Percentiles rank a stretch among this genome's conserved stretches.
Conservation (phyloP, 2,329 filamentous ascomycete species). For the Akanthomyces uredinophilus region DNA sequence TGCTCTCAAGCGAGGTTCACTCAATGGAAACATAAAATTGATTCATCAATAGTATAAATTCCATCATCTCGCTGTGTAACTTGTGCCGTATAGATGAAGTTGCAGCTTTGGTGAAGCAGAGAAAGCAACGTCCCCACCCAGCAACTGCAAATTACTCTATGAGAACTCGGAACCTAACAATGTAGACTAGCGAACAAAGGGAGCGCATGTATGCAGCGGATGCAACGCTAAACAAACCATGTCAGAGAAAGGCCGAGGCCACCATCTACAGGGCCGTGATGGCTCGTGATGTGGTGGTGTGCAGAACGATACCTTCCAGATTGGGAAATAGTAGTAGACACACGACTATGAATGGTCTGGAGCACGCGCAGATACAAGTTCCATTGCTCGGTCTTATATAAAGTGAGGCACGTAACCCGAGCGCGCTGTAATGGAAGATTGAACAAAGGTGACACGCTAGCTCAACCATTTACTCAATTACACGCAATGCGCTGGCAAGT, state of each 20-base stretch:
- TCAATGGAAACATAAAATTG: not conserved
- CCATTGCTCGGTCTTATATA: not conserved
- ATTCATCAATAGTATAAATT: too few species aligned
- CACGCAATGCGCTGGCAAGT: constrained; percentile 3
- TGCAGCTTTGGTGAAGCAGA: too few species aligned
- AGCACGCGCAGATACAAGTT: too few species aligned
- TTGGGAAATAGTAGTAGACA: not conserved
- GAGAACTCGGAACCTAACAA: not conserved
- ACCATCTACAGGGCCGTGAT: not conserved
- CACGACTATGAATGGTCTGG: not conserved
- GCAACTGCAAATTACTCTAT: not conserved
- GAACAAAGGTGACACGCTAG: not conserved
- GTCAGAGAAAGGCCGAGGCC: constrained; percentile 10
- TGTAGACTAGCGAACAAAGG: not conserved
- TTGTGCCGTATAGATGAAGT: too few species aligned
- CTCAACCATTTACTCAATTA: not conserved
- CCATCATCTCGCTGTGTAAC: too few species aligned
- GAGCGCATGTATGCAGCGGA: not conserved
- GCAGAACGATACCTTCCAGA: constrained; percentile 4
- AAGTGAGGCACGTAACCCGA: not conserved
- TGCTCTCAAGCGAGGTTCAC: too few species aligned
- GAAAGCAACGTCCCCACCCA: not conserved
- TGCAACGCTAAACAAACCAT: not conserved
- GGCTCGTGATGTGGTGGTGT: constrained; percentile 1
- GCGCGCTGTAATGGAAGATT: not conserved